phyloP scores from a whole-genome alignment of 305 asterid genomes.

The Fraxinus albicans region DNA sequence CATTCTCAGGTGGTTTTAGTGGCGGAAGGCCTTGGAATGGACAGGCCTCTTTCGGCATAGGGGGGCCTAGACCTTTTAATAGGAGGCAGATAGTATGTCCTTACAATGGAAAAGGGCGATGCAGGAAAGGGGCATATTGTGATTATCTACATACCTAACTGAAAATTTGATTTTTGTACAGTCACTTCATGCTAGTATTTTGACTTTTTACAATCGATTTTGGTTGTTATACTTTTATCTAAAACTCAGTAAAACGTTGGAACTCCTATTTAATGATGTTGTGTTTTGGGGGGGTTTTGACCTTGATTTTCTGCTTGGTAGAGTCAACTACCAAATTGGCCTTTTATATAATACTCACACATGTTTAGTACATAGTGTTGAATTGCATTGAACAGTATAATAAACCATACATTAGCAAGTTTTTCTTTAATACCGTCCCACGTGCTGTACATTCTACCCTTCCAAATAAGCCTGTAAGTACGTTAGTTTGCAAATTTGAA shows the following conservation, averaged over 20 bases:
- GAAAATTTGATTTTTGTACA: constrained; percentile 30
- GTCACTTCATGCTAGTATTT: constrained; percentile 15
- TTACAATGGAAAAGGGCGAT: constrained; percentile 52
- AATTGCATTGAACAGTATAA: not conserved
- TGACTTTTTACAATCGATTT: not conserved
- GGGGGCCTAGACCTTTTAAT: constrained; percentile 30
- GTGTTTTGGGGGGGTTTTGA: not conserved
- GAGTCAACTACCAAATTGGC: not conserved
- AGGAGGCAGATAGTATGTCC: constrained; percentile 60
- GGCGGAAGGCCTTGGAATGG: constrained; percentile 74
- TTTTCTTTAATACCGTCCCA: not conserved
- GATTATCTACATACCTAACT: constrained; percentile 56
- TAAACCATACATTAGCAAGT: not conserved
- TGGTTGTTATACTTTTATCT: not conserved
- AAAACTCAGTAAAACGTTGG: not conserved
- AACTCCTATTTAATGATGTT: not conserved
- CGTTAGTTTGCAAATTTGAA: not conserved
- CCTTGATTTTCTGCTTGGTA: not conserved
- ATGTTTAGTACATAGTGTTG: not conserved
- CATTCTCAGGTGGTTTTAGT: constrained; percentile 49
- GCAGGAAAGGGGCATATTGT: constrained; percentile 74
- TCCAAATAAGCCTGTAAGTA: not conserved
- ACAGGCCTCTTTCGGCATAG: constrained; percentile 53
- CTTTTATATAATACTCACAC: not conserved
- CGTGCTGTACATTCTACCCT: not conserved